Evolutionary conservation across 768 basidiomycete genomes (phyloP).

Genomic region (Sarcomyxa edulis): DNA sequence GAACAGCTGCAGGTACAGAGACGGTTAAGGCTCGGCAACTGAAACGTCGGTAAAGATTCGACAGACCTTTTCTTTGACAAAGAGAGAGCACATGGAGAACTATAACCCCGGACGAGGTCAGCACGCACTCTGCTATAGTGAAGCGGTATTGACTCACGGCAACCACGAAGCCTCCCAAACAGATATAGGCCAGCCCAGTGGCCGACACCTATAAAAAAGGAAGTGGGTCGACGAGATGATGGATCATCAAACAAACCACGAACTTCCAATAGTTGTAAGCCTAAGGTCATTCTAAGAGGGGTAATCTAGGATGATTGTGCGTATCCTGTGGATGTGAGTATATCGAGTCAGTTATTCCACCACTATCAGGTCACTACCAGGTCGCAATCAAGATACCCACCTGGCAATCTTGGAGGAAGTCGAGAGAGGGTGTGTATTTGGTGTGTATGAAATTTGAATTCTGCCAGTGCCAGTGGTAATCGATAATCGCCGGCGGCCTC

Average conservation of each 20-base stretch:
- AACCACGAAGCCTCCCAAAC: slow-evolving; percentile 51
- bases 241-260: slow-evolving; percentile 11
- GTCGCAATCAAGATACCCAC: too few species aligned
- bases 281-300: too few species aligned
- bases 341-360: too few species aligned
- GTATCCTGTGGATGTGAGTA: too few species aligned
- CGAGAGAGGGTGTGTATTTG: too few species aligned
- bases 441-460: too few species aligned
- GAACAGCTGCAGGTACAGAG: slow-evolving; percentile 48
- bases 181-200: slow-evolving; percentile 53
- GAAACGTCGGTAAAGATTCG: neutral
- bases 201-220: slow-evolving; percentile 40
- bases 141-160: slow-evolving; percentile 20
- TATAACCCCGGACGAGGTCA: slow-evolving; percentile 23
- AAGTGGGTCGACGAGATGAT: slow-evolving; percentile 16
- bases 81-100: slow-evolving; percentile 82
- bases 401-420: too few species aligned
- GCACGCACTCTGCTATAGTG: neutral
- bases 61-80: slow-evolving; percentile 75
- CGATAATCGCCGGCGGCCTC: too few species aligned
- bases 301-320: too few species aligned
- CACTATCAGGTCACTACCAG: too few species aligned
- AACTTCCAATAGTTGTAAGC: slow-evolving; percentile 31
- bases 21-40: neutral
- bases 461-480: too few species aligned